These are phyloP conservation scores for Rhododendron griersonianum DNA, from an alignment of 148 eudicot genomes.

Conservation along the genomic window DNA sequence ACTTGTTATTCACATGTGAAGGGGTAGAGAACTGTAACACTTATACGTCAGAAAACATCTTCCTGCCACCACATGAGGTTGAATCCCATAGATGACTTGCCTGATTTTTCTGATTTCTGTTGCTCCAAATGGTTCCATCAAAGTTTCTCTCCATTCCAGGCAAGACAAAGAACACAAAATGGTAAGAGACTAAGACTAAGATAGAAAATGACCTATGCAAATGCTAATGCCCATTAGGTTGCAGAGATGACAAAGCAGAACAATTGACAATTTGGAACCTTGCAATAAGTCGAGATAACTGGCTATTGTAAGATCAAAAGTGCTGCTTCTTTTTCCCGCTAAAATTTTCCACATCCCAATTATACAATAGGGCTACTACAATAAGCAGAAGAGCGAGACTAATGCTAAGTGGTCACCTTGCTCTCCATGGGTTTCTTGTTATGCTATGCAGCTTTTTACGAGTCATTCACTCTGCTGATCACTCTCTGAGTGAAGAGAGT, in stretches of 20 bases:
- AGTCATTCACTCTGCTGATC: conserved; percentile 4
- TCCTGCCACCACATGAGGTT: neutral
- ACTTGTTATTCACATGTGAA: neutral
- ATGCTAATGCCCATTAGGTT: neutral
- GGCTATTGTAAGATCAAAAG: neutral
- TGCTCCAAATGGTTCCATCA: conserved; percentile 5
- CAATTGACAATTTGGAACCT: neutral
- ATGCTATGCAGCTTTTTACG: neutral
- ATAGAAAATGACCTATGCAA: neutral
- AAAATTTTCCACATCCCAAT: neutral
- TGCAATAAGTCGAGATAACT: neutral
- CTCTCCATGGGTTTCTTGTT: neutral
- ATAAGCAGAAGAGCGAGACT: neutral
- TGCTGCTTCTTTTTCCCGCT: neutral
- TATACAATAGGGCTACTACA: neutral
- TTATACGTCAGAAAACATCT: neutral
- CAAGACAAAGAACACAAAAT: neutral
- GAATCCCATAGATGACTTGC: neutral
- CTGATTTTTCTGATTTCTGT: neutral
- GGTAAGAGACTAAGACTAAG: neutral
- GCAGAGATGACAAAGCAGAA: neutral
- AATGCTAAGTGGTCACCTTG: conserved; percentile 9
- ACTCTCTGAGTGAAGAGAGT: conserved; percentile 3
- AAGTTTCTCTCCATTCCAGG: neutral
- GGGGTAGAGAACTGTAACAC: neutral